phyloP scores from a whole-genome alignment of 495 filamentous ascomycete species.

The Podospora fimiseda region DNA sequence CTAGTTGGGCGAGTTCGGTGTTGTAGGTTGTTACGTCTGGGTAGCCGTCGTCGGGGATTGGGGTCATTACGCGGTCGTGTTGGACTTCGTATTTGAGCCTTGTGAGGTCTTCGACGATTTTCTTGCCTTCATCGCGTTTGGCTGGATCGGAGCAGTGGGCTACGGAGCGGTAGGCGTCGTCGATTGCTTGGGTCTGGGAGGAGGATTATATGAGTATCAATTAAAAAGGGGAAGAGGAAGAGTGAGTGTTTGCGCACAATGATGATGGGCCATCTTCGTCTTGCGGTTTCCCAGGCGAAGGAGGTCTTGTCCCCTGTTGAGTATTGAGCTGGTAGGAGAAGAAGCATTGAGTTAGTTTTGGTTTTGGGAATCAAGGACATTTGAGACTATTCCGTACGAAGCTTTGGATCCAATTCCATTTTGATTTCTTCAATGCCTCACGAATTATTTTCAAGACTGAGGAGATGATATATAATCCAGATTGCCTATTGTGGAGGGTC shows the following conservation, averaged over 20 bases:
- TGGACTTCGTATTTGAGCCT: conserved; percentile 93
- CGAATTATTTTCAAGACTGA: no score
- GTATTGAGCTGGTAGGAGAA: conserved; percentile 73
- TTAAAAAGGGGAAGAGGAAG: not conserved
- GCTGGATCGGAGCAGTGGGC: conserved; percentile 52
- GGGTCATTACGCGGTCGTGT: conserved; percentile 79
- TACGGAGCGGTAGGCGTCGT: conserved; percentile 79
- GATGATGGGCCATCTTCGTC: conserved; percentile 89
- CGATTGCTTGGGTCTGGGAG: conserved; percentile 80
- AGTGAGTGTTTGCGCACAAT: conserved; percentile 48
- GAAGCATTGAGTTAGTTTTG: not conserved
- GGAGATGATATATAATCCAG: no score
- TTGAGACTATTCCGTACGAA: conserved; percentile 3
- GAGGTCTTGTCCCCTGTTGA: conserved; percentile 74
- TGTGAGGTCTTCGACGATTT: conserved; percentile 71
- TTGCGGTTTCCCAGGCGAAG: conserved; percentile 76
- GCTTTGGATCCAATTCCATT: conserved; percentile 37
- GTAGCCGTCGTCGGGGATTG: conserved; percentile 73
- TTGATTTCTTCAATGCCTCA: not conserved
- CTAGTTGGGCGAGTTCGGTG: conserved; percentile 68
- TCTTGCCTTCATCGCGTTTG: conserved; percentile 74
- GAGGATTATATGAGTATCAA: not conserved
- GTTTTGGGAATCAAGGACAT: not conserved
- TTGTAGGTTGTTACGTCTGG: conserved; percentile 81
- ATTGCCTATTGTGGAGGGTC: no score